Evolutionary conservation across 495 filamentous ascomycete genomes (phyloP), one percentile per base, ranked within the genome.

Genomic region (Lindgomyces ingoldianus): DNA sequence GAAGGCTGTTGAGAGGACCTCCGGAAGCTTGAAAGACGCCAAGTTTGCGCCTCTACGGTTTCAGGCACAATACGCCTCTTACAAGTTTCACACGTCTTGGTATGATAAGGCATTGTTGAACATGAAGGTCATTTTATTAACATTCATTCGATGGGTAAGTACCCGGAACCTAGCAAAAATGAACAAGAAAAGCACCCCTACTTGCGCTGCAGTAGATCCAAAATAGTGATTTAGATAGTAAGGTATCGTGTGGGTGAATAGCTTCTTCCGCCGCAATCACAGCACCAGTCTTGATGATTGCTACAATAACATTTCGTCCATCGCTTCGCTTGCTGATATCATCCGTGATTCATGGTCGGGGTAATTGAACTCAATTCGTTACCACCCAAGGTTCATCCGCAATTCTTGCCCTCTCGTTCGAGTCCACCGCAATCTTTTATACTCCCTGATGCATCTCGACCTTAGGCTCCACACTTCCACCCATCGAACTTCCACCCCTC

Each of bases 401-500:
- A 45, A n/a, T 6, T n/a, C 54, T 11, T 18, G 8, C n/a, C 33
- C 8, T 29, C 30, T 16, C 29, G 21, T 29, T 39, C 33, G 29
- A 19, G 22, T 8, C 29, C 24, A 19, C 52, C 24, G 9, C 24
- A 12, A 30, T 45, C 53, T 47, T 46, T 68, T 65, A 76, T 25
- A 75, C 74, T 18, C 71, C 73, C 60, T 76, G 71, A 21, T 72
- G 69, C 58, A 75, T 66, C 49, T 72, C 71, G 14, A 76, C 65
- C 52, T 75, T 72, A 18, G 70, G 67, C 55, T 74, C 71, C 18
- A 29, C 56, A 47, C 39, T 50, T 24, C 21, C n/a, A n/a, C n/a
- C 11, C 51, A 30, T n/a, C 14, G 25, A 56, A 46, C 10, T 19
- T 2, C 19, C n/a, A 18, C 56, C 42, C 24, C 26, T 44, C 18